Evolutionary conservation across 139 green algal genomes (phyloP), one percentile per base, ranked within the genome.

Genomic region (Chlorella sp.): DNA sequence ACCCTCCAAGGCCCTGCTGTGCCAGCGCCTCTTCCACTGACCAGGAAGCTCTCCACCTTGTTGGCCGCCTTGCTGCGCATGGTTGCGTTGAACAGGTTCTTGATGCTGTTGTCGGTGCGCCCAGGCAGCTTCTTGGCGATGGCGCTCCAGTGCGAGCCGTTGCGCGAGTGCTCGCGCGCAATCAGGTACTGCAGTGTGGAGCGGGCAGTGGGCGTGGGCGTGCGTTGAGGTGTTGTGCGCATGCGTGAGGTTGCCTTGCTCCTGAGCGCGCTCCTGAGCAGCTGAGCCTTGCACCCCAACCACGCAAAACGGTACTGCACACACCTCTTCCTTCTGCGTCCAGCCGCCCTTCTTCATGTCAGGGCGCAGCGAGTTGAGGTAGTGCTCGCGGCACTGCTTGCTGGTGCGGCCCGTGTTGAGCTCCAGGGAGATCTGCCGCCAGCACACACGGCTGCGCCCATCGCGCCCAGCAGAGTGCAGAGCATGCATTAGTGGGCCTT

Each of bases 41-140:
- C 67, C 42, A 72, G 42, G 27, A 72, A 68, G 60, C 35, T 76
- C 17, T 62, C 24, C 3, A 23, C 49, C 35, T 63, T 76, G 35
- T 49, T 63, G 71, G 62, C 35, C 32, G 61, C 36, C 71, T 78
- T 84, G 70, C 50, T 77, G 35, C 74, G 70, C 31, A 76, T 49
- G 17, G 71, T 84, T 55, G 74, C 71, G 42, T 91, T 88, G 87
- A 83, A 91, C 78, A 85, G 85, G 79, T 91, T 93, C 75, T 92
- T 93, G 76, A 92, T 88, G 35, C 79, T 78, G 70, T 91, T 93
- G 70, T 92, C 87, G 49, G 85, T 90, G 26, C 71, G 70, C 42
- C 67, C 67, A 42, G 67, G 67, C 30, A 72, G 30, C 24, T 35
- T 62, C 27, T 49, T 72, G 5, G 67, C 42, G 36, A 72, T 72